phyloP scores from a whole-genome alignment of 768 basidiomycete genomes.

The Candolleomyces aberdarensis region DNA sequence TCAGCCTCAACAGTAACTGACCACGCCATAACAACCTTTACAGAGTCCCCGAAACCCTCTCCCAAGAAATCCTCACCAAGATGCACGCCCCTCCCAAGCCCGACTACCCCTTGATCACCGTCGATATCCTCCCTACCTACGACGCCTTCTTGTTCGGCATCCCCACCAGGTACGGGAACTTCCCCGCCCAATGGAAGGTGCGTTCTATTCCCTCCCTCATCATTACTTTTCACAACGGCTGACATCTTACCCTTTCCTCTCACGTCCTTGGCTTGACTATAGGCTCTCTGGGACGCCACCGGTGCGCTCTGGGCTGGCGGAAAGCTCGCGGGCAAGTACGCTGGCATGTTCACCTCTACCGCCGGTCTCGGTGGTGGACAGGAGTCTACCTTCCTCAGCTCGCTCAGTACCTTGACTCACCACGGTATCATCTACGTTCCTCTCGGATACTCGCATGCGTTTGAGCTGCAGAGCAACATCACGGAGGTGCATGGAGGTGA shows the following conservation, averaged over 20 bases:
- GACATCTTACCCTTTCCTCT: neutral
- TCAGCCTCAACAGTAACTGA: too few relatives aligned
- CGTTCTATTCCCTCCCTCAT: neutral
- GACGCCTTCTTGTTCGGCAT: conserved; percentile 71
- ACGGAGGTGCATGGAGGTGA: conserved; percentile 56
- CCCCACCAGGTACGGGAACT: conserved; percentile 73
- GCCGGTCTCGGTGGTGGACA: conserved; percentile 82
- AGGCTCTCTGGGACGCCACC: conserved; percentile 77
- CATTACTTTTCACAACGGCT: neutral
- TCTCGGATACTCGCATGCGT: conserved; percentile 58
- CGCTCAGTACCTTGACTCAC: conserved; percentile 61
- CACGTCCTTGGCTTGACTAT: neutral
- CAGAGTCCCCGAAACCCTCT: conserved; percentile 78
- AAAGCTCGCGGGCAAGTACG: conserved; percentile 70
- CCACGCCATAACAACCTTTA: neutral
- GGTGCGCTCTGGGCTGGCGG: conserved; percentile 63
- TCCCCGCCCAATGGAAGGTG: conserved; percentile 57
- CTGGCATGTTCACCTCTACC: conserved; percentile 69
- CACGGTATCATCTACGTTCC: conserved; percentile 75
- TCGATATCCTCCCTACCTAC: conserved; percentile 46
- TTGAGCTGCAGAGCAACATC: conserved; percentile 37
- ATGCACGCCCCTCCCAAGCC: conserved; percentile 64
- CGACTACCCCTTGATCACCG: conserved; percentile 53
- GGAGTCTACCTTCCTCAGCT: conserved; percentile 50
- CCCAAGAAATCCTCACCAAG: conserved; percentile 51